A percentile compares a stretch with the other conserved stretches of the same genome.
These are phyloP conservation scores for Plectosphaerella sp. DNA, from an alignment of 2,329 filamentous ascomycete genomes.

Conservation along the genomic window DNA sequence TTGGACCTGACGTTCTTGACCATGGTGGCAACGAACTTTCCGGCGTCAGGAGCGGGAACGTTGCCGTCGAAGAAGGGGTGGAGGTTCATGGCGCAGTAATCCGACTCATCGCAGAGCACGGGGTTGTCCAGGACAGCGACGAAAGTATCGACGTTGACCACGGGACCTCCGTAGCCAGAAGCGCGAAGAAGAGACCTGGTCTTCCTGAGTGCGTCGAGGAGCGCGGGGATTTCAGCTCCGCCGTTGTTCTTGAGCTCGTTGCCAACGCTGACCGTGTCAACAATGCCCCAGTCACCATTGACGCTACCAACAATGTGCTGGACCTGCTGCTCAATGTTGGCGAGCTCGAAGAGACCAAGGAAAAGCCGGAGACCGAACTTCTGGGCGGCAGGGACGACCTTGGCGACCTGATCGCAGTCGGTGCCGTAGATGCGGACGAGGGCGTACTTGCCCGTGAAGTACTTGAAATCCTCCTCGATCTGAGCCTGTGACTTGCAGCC, in stretches of 20 bases:
- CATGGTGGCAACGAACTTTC: constrained; percentile 60
- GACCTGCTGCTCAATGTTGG: constrained; percentile 51
- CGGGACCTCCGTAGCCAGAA: constrained; percentile 65
- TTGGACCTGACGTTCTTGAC: constrained; percentile 37
- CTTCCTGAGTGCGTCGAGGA: constrained; percentile 53
- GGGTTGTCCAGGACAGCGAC: constrained; percentile 62
- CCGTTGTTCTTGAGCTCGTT: constrained; percentile 76
- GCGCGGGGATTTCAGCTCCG: constrained; percentile 42
- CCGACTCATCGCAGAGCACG: constrained; percentile 65
- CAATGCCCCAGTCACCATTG: constrained; percentile 58
- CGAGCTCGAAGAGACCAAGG: constrained; percentile 67
- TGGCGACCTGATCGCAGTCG: constrained; percentile 69
- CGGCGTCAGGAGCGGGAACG: constrained; percentile 55
- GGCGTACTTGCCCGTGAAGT: constrained; percentile 48
- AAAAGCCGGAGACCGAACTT: constrained; percentile 66
- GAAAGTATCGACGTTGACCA: constrained; percentile 80
- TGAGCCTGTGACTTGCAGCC: constrained; percentile 63
- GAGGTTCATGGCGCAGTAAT: constrained; percentile 77
- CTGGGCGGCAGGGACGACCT: constrained; percentile 58
- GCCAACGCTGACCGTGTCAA: constrained; percentile 71
- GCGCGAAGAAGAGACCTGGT: constrained; percentile 54
- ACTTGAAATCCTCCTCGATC: constrained; percentile 60
- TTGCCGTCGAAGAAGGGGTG: constrained; percentile 79
- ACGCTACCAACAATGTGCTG: constrained; percentile 55
- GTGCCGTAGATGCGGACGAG: constrained; percentile 74